Evolutionary conservation across 441 rosid species (phyloP).

Genomic region (Pelargonium myrrhifolium): DNA sequence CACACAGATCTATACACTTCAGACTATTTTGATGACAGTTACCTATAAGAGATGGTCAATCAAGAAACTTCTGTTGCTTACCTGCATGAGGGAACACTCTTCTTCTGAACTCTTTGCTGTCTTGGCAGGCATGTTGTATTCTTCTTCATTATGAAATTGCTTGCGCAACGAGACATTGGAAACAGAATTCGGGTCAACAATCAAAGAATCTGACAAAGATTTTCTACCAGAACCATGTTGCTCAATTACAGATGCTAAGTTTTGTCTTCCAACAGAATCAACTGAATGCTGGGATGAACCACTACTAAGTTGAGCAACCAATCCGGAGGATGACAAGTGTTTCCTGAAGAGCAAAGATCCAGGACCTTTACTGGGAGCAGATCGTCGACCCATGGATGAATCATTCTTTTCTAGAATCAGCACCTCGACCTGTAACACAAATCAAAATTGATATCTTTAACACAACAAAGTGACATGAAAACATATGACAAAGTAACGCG

Average conservation of each 20-base stretch:
- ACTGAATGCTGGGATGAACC: slow-evolving; percentile 57
- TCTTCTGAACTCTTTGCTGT: slow-evolving; percentile 44
- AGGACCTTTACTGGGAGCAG: slow-evolving; percentile 43
- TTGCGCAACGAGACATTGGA: slow-evolving; percentile 68
- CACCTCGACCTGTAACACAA: slow-evolving; percentile 58
- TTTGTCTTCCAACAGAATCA: slow-evolving; percentile 57
- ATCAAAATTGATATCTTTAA: slow-evolving; percentile 10
- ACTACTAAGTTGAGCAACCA: slow-evolving; percentile 39
- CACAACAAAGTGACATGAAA: not conserved
- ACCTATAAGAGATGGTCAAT: not conserved
- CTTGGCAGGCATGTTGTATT: slow-evolving; percentile 37
- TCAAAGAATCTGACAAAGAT: slow-evolving; percentile 67
- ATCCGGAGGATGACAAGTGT: slow-evolving; percentile 43
- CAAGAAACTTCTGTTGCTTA: slow-evolving; percentile 22
- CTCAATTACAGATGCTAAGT: slow-evolving; percentile 67
- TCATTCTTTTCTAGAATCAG: slow-evolving; percentile 69
- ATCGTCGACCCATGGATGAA: slow-evolving; percentile 35
- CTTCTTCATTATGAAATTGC: slow-evolving; percentile 73
- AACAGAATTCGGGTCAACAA: slow-evolving; percentile 43
- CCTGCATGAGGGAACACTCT: slow-evolving; percentile 39
- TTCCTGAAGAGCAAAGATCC: slow-evolving; percentile 47
- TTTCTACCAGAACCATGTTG: slow-evolving; percentile 83
- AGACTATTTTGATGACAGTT: not conserved
- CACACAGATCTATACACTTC: not conserved
- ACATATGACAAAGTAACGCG: slow-evolving; percentile 2